Conservation (phyloP, 164 flowering plant species). For the Magnolia officinalis region DNA sequence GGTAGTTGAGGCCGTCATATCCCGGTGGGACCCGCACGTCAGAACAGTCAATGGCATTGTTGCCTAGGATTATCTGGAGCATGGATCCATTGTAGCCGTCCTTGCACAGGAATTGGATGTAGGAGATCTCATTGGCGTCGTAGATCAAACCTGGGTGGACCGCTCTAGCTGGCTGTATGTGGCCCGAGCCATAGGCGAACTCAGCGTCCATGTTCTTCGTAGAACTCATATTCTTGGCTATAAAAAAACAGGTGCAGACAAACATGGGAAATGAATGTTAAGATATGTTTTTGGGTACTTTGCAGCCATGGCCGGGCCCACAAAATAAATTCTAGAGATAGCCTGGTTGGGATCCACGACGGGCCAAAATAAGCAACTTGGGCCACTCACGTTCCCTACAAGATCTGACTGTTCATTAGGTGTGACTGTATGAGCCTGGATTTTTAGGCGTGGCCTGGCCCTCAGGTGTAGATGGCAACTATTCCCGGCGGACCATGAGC, state of each 20-base stretch:
- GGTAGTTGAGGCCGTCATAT: slow-evolving; percentile 73
- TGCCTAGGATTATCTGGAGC: slow-evolving; percentile 35
- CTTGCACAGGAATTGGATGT: slow-evolving; percentile 57
- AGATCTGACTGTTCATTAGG: too few relatives aligned
- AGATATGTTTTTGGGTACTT: too few relatives aligned
- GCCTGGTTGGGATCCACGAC: too few relatives aligned
- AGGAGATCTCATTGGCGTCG: slow-evolving; percentile 32
- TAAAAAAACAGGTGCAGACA: background rate
- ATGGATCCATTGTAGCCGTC: slow-evolving; percentile 49
- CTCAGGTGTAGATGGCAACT: too few relatives aligned
- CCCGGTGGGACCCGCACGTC: slow-evolving; percentile 30
- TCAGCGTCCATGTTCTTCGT: slow-evolving; percentile 17
- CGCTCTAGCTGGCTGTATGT: slow-evolving; percentile 49
- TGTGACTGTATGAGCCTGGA: too few relatives aligned
- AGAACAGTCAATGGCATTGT: slow-evolving; percentile 24
- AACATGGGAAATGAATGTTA: background rate
- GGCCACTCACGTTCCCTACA: too few relatives aligned
- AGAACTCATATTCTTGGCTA: slow-evolving; percentile 43
- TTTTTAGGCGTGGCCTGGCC: too few relatives aligned
- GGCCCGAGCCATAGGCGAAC: slow-evolving; percentile 55
- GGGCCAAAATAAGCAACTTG: too few relatives aligned
- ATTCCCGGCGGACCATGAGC: too few relatives aligned
- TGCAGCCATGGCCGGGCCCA: too few relatives aligned
- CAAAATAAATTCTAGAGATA: too few relatives aligned
- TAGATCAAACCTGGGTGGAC: slow-evolving; percentile 60